Evolutionary conservation across 176 grass and related monocot genomes (phyloP).

Genomic region (Secale cereale): DNA sequence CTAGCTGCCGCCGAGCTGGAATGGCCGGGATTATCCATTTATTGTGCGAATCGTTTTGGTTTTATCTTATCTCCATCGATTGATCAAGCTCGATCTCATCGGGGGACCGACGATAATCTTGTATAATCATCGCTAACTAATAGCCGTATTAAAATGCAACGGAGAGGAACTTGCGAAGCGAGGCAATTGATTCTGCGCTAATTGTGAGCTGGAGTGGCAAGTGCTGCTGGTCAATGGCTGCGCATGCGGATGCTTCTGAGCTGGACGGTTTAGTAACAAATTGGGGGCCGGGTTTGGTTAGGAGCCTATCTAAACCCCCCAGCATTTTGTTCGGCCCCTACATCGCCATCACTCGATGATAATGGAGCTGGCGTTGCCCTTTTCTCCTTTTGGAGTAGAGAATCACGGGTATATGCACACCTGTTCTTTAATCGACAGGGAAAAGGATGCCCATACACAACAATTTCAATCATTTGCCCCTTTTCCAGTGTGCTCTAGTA

Average conservation of each 20-base stretch:
- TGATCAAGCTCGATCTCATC: background rate
- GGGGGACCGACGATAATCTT: background rate
- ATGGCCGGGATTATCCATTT: background rate
- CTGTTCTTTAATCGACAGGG: background rate
- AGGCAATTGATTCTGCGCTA: background rate
- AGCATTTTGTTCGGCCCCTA: background rate
- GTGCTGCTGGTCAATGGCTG: conserved; percentile 10
- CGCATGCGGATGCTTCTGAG: background rate
- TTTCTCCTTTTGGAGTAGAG: background rate
- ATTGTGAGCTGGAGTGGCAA: background rate
- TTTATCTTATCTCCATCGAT: background rate
- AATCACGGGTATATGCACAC: background rate
- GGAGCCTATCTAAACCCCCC: background rate
- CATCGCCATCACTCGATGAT: conserved; percentile 11
- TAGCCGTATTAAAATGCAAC: background rate
- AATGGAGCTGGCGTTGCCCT: background rate
- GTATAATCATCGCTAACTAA: background rate
- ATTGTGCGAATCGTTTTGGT: background rate
- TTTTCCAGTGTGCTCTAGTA: background rate
- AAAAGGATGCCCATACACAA: background rate
- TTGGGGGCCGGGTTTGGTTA: background rate
- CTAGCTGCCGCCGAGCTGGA: conserved; percentile 5
- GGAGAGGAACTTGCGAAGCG: background rate
- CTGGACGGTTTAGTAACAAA: conserved; percentile 24
- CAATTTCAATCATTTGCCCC: background rate